A percentile compares a stretch with the other conserved stretches of the same genome.
phyloP scores from a whole-genome alignment of 345 rosid species.

The Cardamine occulta region DNA sequence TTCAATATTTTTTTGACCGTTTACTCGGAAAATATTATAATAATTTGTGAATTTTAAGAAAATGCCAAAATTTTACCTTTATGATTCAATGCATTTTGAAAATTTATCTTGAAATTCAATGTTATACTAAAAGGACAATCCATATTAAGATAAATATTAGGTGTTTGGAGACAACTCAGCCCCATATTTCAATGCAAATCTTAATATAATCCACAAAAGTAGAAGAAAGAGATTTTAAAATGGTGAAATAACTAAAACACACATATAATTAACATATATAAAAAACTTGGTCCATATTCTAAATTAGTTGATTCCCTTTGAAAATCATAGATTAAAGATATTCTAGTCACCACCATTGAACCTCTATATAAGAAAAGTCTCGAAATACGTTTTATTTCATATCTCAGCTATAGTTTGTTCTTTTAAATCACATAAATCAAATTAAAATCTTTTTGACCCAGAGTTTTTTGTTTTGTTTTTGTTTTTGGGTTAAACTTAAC shows the following conservation, averaged over 20 bases:
- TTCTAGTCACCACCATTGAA: neutral
- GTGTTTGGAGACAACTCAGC: neutral
- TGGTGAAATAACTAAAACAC: neutral
- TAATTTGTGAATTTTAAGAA: too few relatives aligned
- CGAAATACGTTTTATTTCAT: neutral
- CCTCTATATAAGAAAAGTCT: conserved; percentile 9
- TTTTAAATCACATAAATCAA: neutral
- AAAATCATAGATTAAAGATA: neutral
- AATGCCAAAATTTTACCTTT: neutral
- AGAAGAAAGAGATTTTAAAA: neutral
- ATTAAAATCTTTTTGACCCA: neutral
- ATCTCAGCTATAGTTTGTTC: conserved; percentile 11
- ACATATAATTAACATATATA: neutral
- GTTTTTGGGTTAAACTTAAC: neutral
- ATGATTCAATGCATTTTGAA: neutral
- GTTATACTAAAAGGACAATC: neutral
- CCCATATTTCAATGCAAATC: neutral
- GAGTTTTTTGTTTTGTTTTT: neutral
- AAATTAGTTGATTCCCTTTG: neutral
- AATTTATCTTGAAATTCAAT: neutral
- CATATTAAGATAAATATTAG: neutral
- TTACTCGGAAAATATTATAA: too few relatives aligned
- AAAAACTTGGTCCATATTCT: neutral
- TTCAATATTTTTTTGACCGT: too few relatives aligned
- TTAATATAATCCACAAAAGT: neutral